A percentile compares a stretch with the other conserved stretches of the same genome.
These are phyloP conservation scores for Scutellaria minor DNA, from an alignment of 257 asterid genomes.

Conservation along the genomic window DNA sequence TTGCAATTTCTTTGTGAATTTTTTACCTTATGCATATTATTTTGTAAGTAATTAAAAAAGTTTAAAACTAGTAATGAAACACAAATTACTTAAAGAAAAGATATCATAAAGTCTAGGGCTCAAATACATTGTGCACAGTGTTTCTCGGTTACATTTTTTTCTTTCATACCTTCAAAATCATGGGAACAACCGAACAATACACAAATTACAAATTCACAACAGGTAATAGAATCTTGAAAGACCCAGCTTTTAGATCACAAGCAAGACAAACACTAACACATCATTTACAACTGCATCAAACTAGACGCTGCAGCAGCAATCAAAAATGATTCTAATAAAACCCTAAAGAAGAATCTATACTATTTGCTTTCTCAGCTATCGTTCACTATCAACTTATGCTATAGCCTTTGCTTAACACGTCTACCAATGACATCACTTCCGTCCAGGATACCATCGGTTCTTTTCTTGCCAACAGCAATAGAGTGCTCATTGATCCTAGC, in stretches of 20 bases:
- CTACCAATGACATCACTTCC: constrained; percentile 80
- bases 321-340: constrained; percentile 31
- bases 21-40: too few species aligned
- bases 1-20: too few species aligned
- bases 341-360: constrained; percentile 40
- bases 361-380: constrained; percentile 37
- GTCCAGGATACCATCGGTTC: constrained; percentile 59
- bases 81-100: neutral
- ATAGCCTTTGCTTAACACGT: constrained; percentile 86
- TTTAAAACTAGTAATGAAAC: too few species aligned
- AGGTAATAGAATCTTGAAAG: constrained; percentile 23
- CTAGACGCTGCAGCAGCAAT: constrained; percentile 33
- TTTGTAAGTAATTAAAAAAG: too few species aligned
- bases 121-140: constrained; percentile 27
- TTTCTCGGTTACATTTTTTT: neutral
- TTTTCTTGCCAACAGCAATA: constrained; percentile 55
- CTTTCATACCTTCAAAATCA: constrained; percentile 27
- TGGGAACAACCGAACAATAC: constrained; percentile 32
- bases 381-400: constrained; percentile 28
- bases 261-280: constrained; percentile 19
- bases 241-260: constrained; percentile 21
- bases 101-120: neutral
- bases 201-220: constrained; percentile 32
- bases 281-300: constrained; percentile 41
- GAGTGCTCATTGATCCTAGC: constrained; percentile 79